Evolutionary conservation across 495 filamentous ascomycete genomes (phyloP), one percentile per base, ranked within the genome.

Genomic region (Ascodesmis nigricans): DNA sequence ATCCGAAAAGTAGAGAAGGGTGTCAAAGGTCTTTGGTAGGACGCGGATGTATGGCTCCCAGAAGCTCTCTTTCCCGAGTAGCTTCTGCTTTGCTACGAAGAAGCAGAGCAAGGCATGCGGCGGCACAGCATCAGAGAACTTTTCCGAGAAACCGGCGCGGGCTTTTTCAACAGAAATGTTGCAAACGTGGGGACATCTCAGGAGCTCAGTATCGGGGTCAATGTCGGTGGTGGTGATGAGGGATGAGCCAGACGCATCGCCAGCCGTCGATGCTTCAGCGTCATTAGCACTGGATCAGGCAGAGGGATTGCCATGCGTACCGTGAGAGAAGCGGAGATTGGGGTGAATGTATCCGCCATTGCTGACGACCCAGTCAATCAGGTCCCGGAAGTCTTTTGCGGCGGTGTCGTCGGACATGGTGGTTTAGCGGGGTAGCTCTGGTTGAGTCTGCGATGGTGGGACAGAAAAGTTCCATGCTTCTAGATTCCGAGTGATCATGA

Each of bases 31-130:
- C 2, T 59, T 55, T 4, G 73, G 72, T 26, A 78, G 40, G 15
- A 60, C 61, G 10, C 55, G 51, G 10, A 76, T 46, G 51, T 76
- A 78, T 2, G 69, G 67, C 45, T 52, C 58, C 73, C 73, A 78
- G 38, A 65, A 67, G 0, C 66, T 62, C n/a, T 55, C 36, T 10
- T 50, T 22, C 1, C 54, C 57, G 4, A 61, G 49, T 22, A 69
- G 41, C 42, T 58, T 59, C 44, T 78, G 66, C 15, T 65, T 57
- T 35, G 69, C 60, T 0, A 78, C 55, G 42, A 73, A 69, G 41
- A 74, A 66, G 26, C 55, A 56, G 10, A 48, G 40, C 0, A 55
- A 50, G 2, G 43, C 40, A 34, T 47, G 47, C 1, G 33, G 39
- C 10, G 32, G 18, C 9, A 39, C 32, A 6, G 33, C 17, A n/a